Percentiles rank a stretch among this genome's conserved stretches.
Evolutionary conservation across 345 rosid species (phyloP).

Genomic region (Salix viminalis): DNA sequence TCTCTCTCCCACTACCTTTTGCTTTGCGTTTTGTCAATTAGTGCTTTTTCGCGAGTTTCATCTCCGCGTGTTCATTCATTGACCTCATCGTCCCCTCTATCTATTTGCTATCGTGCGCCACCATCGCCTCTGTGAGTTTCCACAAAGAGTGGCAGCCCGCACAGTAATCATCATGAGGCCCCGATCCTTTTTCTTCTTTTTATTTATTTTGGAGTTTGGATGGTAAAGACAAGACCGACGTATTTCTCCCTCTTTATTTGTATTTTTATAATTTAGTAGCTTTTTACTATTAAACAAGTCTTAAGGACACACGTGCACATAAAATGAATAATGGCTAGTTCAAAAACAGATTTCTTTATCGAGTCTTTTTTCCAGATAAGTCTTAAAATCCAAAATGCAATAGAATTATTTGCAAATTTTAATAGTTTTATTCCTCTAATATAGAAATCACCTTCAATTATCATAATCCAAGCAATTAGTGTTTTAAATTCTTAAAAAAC

Average conservation of each 20-base stretch:
- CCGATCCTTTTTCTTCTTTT: background rate
- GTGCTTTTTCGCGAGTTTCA: slow-evolving; percentile 4
- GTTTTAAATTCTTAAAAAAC: too few relatives aligned
- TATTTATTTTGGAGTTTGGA: too few relatives aligned
- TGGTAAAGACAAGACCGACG: too few relatives aligned
- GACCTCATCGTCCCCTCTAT: slow-evolving; percentile 4
- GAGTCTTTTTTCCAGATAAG: too few relatives aligned
- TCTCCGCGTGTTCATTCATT: slow-evolving; percentile 24
- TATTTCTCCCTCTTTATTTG: background rate
- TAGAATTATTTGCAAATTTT: too few relatives aligned
- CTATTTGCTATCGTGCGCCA: slow-evolving; percentile 21
- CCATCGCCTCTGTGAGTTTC: background rate
- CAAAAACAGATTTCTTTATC: too few relatives aligned
- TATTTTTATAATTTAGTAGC: background rate
- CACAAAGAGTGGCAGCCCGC: background rate
- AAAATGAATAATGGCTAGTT: too few relatives aligned
- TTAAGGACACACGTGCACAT: background rate
- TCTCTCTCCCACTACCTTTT: slow-evolving; percentile 34
- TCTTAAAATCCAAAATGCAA: too few relatives aligned
- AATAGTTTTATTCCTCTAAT: too few relatives aligned
- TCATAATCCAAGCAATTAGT: too few relatives aligned
- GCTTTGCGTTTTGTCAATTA: slow-evolving; percentile 8
- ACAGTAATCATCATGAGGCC: background rate
- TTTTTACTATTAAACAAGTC: too few relatives aligned
- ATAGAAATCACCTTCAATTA: too few relatives aligned